These are phyloP conservation scores for Cladosporium sp. DNA, from an alignment of 2,329 filamentous ascomycete species.

Conservation along the genomic window DNA sequence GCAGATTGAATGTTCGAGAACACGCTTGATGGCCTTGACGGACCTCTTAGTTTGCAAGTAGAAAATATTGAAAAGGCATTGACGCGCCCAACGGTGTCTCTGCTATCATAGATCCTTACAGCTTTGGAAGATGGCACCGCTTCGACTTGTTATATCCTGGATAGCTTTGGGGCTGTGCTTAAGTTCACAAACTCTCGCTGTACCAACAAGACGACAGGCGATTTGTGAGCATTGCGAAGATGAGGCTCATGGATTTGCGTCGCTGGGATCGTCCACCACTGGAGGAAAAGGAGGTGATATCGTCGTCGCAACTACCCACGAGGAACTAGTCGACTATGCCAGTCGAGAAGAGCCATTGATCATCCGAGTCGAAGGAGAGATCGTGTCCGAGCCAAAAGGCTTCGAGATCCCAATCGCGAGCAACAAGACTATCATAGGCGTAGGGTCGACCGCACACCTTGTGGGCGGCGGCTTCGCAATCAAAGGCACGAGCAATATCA, in stretches of 20 bases:
- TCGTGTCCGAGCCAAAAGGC: slow-evolving; percentile 25
- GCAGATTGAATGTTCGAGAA: background rate
- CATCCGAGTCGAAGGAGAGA: slow-evolving; percentile 25
- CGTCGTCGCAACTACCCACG: slow-evolving; percentile 26
- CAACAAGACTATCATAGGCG: slow-evolving; percentile 31
- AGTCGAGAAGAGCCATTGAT: slow-evolving; percentile 25
- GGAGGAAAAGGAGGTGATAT: slow-evolving; percentile 27
- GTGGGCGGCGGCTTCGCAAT: slow-evolving; percentile 27
- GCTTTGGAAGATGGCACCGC: background rate
- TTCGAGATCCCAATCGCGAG: slow-evolving; percentile 27
- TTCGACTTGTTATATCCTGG: background rate
- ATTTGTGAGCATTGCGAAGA: background rate
- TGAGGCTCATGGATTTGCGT: slow-evolving; percentile 27
- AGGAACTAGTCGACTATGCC: slow-evolving; percentile 28
- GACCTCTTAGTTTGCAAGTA: background rate
- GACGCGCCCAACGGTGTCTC: background rate
- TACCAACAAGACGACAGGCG: background rate
- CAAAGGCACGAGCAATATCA: slow-evolving; percentile 26
- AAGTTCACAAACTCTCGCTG: background rate
- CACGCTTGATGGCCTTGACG: background rate
- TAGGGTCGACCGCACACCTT: slow-evolving; percentile 26
- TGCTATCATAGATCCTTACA: background rate
- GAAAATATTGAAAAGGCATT: background rate
- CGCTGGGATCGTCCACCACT: slow-evolving; percentile 27
- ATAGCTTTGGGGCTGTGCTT: background rate